Conservation (phyloP, 2,329 filamentous ascomycete species). For the Paecilomyces formosus region DNA sequence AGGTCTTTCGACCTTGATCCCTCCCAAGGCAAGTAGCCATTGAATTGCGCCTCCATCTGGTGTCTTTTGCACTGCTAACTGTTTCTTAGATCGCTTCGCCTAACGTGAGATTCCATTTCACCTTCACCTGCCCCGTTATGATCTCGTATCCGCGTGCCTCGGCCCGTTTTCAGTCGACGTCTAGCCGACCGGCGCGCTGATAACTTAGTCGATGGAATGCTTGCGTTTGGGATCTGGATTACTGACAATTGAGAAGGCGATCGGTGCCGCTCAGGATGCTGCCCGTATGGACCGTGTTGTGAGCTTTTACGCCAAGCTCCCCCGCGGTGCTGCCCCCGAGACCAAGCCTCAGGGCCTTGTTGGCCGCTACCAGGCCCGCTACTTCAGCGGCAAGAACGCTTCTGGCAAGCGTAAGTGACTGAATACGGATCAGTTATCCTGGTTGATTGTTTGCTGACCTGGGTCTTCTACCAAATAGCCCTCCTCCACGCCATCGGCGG, state of each 20-base stretch:
- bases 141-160: not conserved
- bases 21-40: slow-evolving; percentile 72
- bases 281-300: slow-evolving; percentile 97
- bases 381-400: slow-evolving; percentile 86
- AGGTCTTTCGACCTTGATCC: slow-evolving; percentile 96
- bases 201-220: not conserved
- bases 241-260: slow-evolving; percentile 58
- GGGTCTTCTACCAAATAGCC: slow-evolving; percentile 47
- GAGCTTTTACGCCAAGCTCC: slow-evolving; percentile 97
- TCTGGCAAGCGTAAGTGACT: slow-evolving; percentile 72
- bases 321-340: slow-evolving; percentile 82
- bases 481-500: slow-evolving; percentile 77
- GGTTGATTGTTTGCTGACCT: not conserved
- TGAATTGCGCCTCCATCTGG: slow-evolving; percentile 8
- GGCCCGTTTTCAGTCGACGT: not conserved
- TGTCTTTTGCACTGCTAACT: slow-evolving; percentile 31
- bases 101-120: slow-evolving; percentile 24
- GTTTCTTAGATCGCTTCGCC: slow-evolving; percentile 28
- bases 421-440: not conserved
- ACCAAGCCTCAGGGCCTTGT: slow-evolving; percentile 73
- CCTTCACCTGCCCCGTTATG: not conserved
- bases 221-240: slow-evolving; percentile 2
- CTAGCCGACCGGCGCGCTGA: not conserved
- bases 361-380: slow-evolving; percentile 73
- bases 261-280: slow-evolving; percentile 91